Evolutionary conservation across 192 early-diverging fungal genomes (phyloP).

Genomic region (Entomortierella lignicola): DNA sequence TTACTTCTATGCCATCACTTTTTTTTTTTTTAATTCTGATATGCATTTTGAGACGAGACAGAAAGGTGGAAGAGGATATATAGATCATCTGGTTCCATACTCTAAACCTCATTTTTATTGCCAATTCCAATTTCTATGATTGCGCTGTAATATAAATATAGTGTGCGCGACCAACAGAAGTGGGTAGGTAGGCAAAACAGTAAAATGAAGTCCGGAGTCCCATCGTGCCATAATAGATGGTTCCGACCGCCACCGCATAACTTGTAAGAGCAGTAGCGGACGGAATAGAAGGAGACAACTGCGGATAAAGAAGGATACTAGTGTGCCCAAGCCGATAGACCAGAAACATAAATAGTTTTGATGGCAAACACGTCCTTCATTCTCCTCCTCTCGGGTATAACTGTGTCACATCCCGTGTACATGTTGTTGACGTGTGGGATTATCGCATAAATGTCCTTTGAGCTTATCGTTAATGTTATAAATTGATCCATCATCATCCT

Average conservation of each 20-base stretch:
- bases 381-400: too few relatives aligned
- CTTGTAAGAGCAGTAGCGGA: slow-evolving; percentile 8
- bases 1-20: slow-evolving; percentile 2
- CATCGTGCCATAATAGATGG: slow-evolving; percentile 19
- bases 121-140: slow-evolving; percentile 26
- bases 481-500: too few relatives aligned
- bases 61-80: not conserved
- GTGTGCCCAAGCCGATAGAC: not conserved
- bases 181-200: slow-evolving; percentile 25
- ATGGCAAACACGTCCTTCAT: not conserved
- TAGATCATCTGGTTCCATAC: not conserved
- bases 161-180: slow-evolving; percentile 29
- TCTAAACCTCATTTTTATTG: slow-evolving; percentile 7
- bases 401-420: too few relatives aligned
- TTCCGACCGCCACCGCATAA: slow-evolving; percentile 20
- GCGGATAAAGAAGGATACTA: not conserved
- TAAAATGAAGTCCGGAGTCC: slow-evolving; percentile 47
- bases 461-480: too few relatives aligned
- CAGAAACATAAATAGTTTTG: not conserved
- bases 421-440: too few relatives aligned
- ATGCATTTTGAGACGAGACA: slow-evolving; percentile 13
- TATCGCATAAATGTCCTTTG: too few relatives aligned
- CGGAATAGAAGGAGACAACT: not conserved
- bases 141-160: slow-evolving; percentile 19
- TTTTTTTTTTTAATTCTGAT: slow-evolving; percentile 4